phyloP scores from a whole-genome alignment of 805 yeast species.

The Candida endomychidarum region DNA sequence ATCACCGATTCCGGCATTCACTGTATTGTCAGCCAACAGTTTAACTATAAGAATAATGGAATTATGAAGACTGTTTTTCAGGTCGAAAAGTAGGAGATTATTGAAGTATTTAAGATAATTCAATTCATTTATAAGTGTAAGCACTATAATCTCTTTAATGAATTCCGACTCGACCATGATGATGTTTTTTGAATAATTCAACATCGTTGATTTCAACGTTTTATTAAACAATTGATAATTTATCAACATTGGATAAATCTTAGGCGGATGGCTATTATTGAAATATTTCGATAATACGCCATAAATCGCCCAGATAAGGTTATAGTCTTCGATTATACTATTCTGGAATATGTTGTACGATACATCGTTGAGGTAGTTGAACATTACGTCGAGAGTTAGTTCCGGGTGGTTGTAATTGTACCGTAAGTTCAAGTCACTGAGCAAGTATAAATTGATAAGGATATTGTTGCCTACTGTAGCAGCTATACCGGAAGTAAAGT shows the following conservation, averaged over 20 bases:
- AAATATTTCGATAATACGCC: slow-evolving; percentile 45
- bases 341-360: slow-evolving; percentile 29
- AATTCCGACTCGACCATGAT: slow-evolving; percentile 22
- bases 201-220: slow-evolving; percentile 20
- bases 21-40: slow-evolving; percentile 6
- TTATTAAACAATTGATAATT: slow-evolving; percentile 15
- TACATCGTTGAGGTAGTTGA: slow-evolving; percentile 51
- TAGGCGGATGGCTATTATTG: slow-evolving; percentile 40
- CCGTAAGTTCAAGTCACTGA: slow-evolving; percentile 43
- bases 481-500: not conserved
- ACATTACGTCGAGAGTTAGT: slow-evolving; percentile 44
- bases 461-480: too few relatives aligned
- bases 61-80: slow-evolving; percentile 48
- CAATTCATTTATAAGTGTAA: slow-evolving; percentile 37
- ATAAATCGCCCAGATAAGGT: slow-evolving; percentile 51
- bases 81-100: slow-evolving; percentile 27
- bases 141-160: slow-evolving; percentile 25
- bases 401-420: slow-evolving; percentile 28
- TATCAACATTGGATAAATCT: slow-evolving; percentile 24
- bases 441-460: slow-evolving; percentile 45
- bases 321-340: slow-evolving; percentile 16
- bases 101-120: slow-evolving; percentile 22
- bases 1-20: not conserved
- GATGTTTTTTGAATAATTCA: slow-evolving; percentile 25
- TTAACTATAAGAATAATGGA: slow-evolving; percentile 54